Conservation (phyloP, 2,329 filamentous ascomycete genomes). For the Trichoderma oligosporum region DNA sequence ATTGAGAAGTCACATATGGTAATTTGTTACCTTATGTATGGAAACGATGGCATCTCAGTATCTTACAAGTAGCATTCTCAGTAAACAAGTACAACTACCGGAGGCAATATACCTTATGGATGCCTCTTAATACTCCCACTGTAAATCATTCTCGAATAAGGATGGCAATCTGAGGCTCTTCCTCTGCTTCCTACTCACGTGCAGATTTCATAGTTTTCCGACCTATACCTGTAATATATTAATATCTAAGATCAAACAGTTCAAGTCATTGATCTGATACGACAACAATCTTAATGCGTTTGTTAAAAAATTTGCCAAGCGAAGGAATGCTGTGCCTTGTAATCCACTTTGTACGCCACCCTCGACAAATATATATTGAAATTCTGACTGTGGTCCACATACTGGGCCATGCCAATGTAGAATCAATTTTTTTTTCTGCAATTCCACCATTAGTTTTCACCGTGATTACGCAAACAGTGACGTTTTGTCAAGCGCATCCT, state of each 20-base stretch:
- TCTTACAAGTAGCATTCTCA: not conserved
- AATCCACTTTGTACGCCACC: slow-evolving; percentile 13
- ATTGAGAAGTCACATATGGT: too few species aligned
- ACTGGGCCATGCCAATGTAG: not conserved
- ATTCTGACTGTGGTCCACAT: not conserved
- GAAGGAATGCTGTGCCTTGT: slow-evolving; percentile 4
- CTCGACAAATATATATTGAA: slow-evolving; percentile 5
- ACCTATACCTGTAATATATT: not conserved
- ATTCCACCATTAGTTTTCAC: not conserved
- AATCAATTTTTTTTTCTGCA: too few species aligned
- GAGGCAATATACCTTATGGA: too few species aligned
- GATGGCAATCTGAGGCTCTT: not conserved
- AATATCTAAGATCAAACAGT: not conserved
- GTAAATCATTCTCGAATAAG: too few species aligned
- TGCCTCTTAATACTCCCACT: too few species aligned
- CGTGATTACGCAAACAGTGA: slow-evolving; percentile 68
- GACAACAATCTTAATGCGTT: not conserved
- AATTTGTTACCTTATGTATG: too few species aligned
- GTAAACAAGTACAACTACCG: not conserved
- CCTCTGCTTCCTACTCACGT: not conserved
- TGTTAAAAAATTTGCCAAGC: not conserved
- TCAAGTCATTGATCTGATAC: not conserved
- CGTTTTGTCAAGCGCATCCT: slow-evolving; percentile 70
- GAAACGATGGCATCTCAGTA: not conserved
- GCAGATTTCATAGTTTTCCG: not conserved